Percentiles rank a stretch among this genome's conserved stretches.
Conservation (phyloP, 78 protist genomes). For the Speleostelium caveatum region DNA sequence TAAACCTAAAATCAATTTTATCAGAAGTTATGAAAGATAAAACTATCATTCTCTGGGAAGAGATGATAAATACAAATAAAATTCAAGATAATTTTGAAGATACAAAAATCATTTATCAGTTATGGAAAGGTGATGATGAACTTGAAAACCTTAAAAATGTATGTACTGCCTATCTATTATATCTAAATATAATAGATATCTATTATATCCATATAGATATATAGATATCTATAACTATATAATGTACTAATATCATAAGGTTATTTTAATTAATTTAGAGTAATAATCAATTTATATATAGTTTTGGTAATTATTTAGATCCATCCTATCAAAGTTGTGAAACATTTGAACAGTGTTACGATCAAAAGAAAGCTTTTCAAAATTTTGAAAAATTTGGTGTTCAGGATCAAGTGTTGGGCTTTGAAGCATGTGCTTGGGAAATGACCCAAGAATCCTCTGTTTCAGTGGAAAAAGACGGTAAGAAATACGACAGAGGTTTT, state of each 20-base stretch:
- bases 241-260: too few relatives aligned
- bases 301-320: slow-evolving; percentile 41
- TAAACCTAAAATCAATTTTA: background rate
- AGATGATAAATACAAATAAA: background rate
- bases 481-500: slow-evolving; percentile 11
- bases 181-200: too few relatives aligned
- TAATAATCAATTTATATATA: slow-evolving; percentile 14
- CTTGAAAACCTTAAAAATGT: background rate
- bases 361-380: background rate
- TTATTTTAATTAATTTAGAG: too few relatives aligned
- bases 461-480: slow-evolving; percentile 34
- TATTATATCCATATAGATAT: too few relatives aligned
- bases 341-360: slow-evolving; percentile 30
- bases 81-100: background rate
- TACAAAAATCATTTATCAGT: slow-evolving; percentile 12
- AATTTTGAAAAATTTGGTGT: background rate
- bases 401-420: slow-evolving; percentile 2
- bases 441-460: background rate
- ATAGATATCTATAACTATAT: too few relatives aligned
- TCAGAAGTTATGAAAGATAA: background rate
- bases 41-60: slow-evolving; percentile 46
- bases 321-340: slow-evolving; percentile 58
- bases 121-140: slow-evolving; percentile 46
- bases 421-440: slow-evolving; percentile 77
- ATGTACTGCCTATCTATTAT: too few relatives aligned